Conservation (phyloP, 805 yeast genomes). For the Metschnikowia rubicola region DNA sequence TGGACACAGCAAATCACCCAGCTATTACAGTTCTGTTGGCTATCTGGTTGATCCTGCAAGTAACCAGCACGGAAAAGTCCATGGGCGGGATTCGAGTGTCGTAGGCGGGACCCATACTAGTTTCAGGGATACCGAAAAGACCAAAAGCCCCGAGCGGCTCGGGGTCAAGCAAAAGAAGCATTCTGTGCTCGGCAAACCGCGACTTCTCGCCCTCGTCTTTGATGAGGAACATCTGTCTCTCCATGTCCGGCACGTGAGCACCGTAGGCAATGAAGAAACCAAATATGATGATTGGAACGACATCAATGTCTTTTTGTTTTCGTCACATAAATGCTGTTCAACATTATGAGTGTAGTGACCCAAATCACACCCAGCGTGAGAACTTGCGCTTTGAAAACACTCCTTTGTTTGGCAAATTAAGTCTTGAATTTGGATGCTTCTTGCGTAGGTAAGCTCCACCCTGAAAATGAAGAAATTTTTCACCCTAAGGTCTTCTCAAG, state of each 20-base stretch:
- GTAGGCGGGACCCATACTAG: constrained; percentile 35
- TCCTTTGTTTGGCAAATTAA: too few species aligned
- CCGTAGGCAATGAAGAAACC: constrained; percentile 36
- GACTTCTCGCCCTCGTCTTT: constrained; percentile 25
- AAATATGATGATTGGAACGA: constrained; percentile 27
- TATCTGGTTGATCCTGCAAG: too few species aligned
- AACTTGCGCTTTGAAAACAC: too few species aligned
- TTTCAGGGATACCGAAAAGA: constrained; percentile 41
- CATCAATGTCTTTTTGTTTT: constrained; percentile 16
- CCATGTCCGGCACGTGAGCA: constrained; percentile 31
- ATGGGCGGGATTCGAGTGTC: constrained; percentile 41
- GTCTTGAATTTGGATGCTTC: too few species aligned
- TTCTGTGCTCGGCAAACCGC: constrained; percentile 26
- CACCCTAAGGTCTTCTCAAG: too few species aligned
- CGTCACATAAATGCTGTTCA: too few species aligned
- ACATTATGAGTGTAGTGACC: too few species aligned
- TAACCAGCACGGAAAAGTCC: constrained; percentile 30
- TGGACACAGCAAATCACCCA: too few species aligned
- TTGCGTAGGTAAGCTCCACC: too few species aligned
- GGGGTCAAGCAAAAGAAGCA: constrained; percentile 32
- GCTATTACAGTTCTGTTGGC: too few species aligned
- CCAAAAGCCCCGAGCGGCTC: constrained; percentile 42
- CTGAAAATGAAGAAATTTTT: too few species aligned
- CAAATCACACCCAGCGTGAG: too few species aligned
- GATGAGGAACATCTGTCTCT: constrained; percentile 26